Percentiles rank a stretch among this genome's conserved stretches.
phyloP scores from a whole-genome alignment of 2,329 filamentous ascomycete genomes.

The Neopestalotiopsis rosae region DNA sequence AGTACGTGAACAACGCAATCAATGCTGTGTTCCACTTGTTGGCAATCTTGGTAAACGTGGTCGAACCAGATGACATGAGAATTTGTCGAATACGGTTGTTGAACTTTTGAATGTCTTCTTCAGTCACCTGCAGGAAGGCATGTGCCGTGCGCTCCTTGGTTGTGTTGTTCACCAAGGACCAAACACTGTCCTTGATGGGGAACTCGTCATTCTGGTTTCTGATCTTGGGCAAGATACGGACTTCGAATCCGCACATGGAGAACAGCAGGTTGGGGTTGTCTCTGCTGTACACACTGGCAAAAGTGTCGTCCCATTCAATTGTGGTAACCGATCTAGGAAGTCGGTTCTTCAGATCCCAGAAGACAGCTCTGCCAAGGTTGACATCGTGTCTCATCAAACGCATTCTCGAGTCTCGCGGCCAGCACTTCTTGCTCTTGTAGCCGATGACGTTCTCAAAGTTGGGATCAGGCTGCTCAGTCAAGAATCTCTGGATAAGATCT shows the following conservation, averaged over 20 bases:
- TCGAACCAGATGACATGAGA: conserved; percentile 98
- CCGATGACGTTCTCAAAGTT: conserved; percentile 99
- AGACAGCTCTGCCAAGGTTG: conserved; percentile 94
- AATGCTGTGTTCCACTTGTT: conserved; percentile 99
- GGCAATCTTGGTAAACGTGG: conserved; percentile 98
- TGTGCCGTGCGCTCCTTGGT: conserved; percentile 97
- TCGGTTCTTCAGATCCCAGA: conserved; percentile 98
- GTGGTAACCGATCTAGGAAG: conserved; percentile 94
- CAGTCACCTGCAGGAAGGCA: conserved; percentile 95
- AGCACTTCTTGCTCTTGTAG: conserved; percentile 99
- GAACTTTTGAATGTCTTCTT: conserved; percentile 98
- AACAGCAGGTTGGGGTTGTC: conserved; percentile 98
- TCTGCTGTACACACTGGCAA: conserved; percentile 95
- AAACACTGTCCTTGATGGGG: conserved; percentile 95
- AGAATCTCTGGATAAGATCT: conserved; percentile 94
- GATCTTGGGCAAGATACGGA: conserved; percentile 93
- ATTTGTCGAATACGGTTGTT: conserved; percentile 99
- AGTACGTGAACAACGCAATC: conserved; percentile 98
- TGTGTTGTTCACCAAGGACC: conserved; percentile 95
- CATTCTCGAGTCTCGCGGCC: conserved; percentile 98
- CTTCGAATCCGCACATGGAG: conserved; percentile 98
- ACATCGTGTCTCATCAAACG: conserved; percentile 98
- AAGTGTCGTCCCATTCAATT: conserved; percentile 99
- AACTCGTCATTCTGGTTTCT: conserved; percentile 97
- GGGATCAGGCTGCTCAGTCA: conserved; percentile 97